Conservation (phyloP, 257 asterid genomes). For the Asclepias syriaca region DNA sequence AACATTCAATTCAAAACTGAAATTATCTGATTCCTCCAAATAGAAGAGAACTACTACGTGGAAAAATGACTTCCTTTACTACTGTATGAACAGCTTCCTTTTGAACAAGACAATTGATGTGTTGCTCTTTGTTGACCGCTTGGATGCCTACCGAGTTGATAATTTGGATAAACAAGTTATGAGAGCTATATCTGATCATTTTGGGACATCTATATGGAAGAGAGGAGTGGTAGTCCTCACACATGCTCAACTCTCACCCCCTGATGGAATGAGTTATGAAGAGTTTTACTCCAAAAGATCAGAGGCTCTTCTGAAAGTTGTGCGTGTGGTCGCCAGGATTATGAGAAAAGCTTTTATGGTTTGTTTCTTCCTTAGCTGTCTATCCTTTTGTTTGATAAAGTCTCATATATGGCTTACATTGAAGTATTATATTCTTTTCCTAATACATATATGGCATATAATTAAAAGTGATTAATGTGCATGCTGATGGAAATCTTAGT, state of each 20-base stretch:
- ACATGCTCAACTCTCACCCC: constrained; percentile 98
- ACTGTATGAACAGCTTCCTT: constrained; percentile 60
- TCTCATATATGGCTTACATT: neutral
- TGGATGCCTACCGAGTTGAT: constrained; percentile 96
- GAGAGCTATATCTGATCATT: constrained; percentile 75
- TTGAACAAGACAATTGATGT: constrained; percentile 89
- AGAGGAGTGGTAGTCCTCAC: constrained; percentile 81
- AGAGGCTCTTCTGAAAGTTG: constrained; percentile 74
- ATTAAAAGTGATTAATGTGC: neutral
- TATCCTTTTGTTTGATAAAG: constrained; percentile 2
- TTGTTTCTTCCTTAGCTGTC: constrained; percentile 9
- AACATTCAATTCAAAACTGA: neutral
- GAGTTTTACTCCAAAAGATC: constrained; percentile 82
- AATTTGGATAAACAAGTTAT: constrained; percentile 84
- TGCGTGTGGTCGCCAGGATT: constrained; percentile 68
- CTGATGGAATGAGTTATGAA: constrained; percentile 83
- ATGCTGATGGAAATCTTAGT: neutral
- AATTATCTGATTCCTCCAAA: neutral
- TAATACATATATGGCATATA: no score
- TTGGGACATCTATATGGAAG: constrained; percentile 83
- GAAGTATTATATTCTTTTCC: no score
- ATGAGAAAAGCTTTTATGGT: constrained; percentile 60
- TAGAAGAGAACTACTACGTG: no score
- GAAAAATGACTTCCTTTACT: constrained; percentile 5
- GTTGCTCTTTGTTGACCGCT: constrained; percentile 92